Evolutionary conservation across 169 alveolate species (phyloP).

Genomic region (Plasmodium cynomolgi): DNA sequence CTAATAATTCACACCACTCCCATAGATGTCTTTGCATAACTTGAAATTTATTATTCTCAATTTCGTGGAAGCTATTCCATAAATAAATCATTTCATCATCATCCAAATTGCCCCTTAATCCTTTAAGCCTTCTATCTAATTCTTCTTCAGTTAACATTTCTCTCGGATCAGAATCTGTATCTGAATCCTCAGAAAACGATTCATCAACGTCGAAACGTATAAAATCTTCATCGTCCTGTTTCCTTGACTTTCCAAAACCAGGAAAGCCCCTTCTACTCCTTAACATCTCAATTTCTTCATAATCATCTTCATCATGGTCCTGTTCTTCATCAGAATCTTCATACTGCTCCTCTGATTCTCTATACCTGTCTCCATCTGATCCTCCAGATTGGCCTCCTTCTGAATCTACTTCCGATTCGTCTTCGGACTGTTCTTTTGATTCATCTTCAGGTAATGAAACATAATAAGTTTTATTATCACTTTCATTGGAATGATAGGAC

Average conservation of each 20-base stretch:
- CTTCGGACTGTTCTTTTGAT: conserved; percentile 4
- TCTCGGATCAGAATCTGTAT: background rate
- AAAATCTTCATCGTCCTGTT: background rate
- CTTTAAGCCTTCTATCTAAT: conserved; percentile 1
- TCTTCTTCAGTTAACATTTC: conserved; percentile 11
- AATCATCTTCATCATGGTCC: background rate
- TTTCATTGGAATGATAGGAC: background rate
- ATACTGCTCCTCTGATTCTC: background rate
- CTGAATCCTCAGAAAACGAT: background rate
- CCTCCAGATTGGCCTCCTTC: background rate
- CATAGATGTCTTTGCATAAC: conserved; percentile 13
- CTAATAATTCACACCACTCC: conserved; percentile 35
- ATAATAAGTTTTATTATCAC: background rate
- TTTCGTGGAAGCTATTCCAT: conserved; percentile 12
- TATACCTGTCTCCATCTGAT: background rate
- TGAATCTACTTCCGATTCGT: background rate
- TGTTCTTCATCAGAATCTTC: conserved; percentile 4
- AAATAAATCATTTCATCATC: background rate
- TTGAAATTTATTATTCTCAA: conserved; percentile 14
- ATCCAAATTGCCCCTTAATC: background rate
- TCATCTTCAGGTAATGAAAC: conserved; percentile 6
- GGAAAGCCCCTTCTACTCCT: background rate
- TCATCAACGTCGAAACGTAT: background rate
- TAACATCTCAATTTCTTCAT: background rate
- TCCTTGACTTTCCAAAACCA: background rate